Base-by-base conservation (phyloP, 2,329 filamentous ascomycete genomes). In the Claviceps sp. region DNA sequence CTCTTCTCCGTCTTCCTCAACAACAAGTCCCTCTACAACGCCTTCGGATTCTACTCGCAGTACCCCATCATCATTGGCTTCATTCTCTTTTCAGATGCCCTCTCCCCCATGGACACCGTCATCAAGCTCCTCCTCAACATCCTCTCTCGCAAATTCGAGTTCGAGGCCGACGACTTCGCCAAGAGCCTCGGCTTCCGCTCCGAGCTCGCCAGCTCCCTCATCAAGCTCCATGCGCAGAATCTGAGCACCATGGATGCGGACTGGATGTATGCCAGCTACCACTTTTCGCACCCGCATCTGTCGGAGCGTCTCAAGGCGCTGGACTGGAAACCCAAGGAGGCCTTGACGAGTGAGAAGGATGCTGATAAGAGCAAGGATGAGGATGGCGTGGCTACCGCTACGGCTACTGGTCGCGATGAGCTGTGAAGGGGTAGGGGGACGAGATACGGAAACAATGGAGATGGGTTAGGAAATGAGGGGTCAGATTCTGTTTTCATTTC, bases 221-320 rank as follows among this genome's bases (percentile, higher is more conserved):
- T 98, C 72, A 96, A 96, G 75, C 85, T 98, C 50, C 94, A 98
- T 72, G 88, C 96, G 63, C 90, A 97, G 74, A 98, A 98, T 66
- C 77, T 98, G 59, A 95, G 88, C 70, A 94, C 88, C 55, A 97
- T 98, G 91, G 93, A 98, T 62, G 93, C 93, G 30, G 94, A 98
- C 71, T 95, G 87, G 86, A 82, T 96, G 79, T 98, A 95, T 70
- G 93, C 93, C 51, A 94, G 85, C 71, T 98, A 97, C 76, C 90
- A 98, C 73, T 96, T 94, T 77, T 96, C 91, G 24, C 93, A 98
- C 71, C 93, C 93, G 1, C 96, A 97, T 59, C 75, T 98, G 59
- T 86, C 90, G 1, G 94, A 98, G 77, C 82, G 93, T 62, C 76
- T 98, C 62, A 88, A 86, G 68, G 93, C 91, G 1, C 78, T 98